phyloP scores from a whole-genome alignment of 2,329 filamentous ascomycete genomes.

The Penicillium sp. region DNA sequence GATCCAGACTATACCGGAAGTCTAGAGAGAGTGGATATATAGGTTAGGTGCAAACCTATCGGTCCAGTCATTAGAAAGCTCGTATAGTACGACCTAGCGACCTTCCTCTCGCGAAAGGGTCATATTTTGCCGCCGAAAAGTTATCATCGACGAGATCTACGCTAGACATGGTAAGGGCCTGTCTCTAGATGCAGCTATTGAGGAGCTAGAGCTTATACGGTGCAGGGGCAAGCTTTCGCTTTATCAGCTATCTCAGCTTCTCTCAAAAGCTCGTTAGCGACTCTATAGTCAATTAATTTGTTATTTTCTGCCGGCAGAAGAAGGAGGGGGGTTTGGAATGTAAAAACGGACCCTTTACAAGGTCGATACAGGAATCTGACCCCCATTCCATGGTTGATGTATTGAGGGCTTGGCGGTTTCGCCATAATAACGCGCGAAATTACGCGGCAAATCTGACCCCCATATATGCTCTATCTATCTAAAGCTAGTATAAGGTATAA shows the following conservation, averaged over 20 bases:
- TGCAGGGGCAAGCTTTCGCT: not conserved
- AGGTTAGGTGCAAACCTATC: not conserved
- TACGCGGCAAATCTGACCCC: not conserved
- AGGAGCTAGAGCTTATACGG: not conserved
- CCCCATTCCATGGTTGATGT: not conserved
- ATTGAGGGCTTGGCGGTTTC: not conserved
- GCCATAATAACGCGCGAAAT: not conserved
- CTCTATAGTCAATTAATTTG: not conserved
- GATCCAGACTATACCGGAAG: not conserved
- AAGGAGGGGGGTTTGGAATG: not conserved
- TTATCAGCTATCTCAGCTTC: not conserved
- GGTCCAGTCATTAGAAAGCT: not conserved
- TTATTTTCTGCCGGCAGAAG: not conserved
- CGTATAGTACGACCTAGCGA: not conserved
- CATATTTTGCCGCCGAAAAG: not conserved
- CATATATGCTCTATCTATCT: not conserved
- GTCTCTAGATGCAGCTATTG: not conserved
- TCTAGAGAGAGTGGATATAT: not conserved
- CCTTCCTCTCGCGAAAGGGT: not conserved
- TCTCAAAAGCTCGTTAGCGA: not conserved
- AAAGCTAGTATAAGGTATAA: too few species aligned
- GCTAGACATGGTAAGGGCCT: not conserved
- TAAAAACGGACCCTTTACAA: not conserved
- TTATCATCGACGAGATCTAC: not conserved
- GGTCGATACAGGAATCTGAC: not conserved